phyloP scores from a whole-genome alignment of 2,329 filamentous ascomycete genomes.

The Talaromyces sp. region DNA sequence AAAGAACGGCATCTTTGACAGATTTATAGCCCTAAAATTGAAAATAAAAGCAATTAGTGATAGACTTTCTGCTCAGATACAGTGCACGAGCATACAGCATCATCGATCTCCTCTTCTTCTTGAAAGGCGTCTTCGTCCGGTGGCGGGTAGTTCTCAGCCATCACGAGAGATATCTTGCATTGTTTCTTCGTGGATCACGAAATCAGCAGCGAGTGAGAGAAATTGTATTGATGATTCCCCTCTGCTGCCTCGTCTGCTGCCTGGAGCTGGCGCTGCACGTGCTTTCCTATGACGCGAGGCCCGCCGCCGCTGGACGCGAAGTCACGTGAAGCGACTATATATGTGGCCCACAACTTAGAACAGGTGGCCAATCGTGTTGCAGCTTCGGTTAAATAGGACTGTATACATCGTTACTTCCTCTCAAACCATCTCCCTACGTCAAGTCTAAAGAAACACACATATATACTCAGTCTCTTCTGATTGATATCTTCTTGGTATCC shows the following conservation, averaged over 20 bases:
- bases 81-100: constrained; percentile 27
- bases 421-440: too few relatives aligned
- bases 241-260: constrained; percentile 5
- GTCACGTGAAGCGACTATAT: neutral
- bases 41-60: constrained; percentile 1
- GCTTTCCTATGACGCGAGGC: neutral
- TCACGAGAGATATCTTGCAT: constrained; percentile 14
- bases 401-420: too few relatives aligned
- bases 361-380: neutral
- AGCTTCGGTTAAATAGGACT: neutral
- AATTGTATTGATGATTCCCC: neutral
- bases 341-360: neutral
- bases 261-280: neutral
- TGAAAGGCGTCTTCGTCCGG: constrained; percentile 37
- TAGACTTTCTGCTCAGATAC: neutral
- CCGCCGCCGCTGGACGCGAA: neutral
- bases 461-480: too few relatives aligned
- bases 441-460: too few relatives aligned
- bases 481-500: too few relatives aligned
- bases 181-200: neutral
- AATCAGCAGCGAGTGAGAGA: neutral
- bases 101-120: constrained; percentile 44
- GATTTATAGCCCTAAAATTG: constrained; percentile 76
- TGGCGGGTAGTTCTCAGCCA: constrained; percentile 32
- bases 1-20: constrained; percentile 95